Conservation (phyloP, 75 land plant species). For the Sequoiadendron giganteum region DNA sequence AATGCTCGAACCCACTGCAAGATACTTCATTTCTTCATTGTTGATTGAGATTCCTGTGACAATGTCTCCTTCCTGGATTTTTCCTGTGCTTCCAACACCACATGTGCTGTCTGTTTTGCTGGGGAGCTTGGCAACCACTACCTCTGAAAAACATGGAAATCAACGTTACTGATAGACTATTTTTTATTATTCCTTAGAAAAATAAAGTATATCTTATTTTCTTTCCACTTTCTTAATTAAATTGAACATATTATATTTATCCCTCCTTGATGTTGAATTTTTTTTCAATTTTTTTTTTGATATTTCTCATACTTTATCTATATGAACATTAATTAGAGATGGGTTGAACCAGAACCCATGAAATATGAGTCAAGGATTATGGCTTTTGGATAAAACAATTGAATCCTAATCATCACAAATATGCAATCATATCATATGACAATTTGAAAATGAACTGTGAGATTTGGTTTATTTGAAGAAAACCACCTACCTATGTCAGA, state of each 20-base stretch:
- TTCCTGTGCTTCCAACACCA: constrained; percentile 25
- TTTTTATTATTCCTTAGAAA: background rate
- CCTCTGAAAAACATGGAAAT: constrained; percentile 16
- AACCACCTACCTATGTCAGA: constrained; percentile 11
- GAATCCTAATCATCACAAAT: too few relatives aligned
- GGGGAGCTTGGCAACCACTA: constrained; percentile 25
- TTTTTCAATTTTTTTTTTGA: background rate
- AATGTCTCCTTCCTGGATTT: constrained; percentile 35
- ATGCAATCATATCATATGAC: background rate
- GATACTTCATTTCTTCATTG: constrained; percentile 35
- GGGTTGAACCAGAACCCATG: too few relatives aligned
- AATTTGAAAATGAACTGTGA: background rate
- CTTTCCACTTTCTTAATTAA: background rate
- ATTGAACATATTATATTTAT: background rate
- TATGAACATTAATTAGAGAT: background rate
- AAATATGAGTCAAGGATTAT: too few relatives aligned
- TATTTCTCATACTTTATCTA: background rate
- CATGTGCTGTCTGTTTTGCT: constrained; percentile 16
- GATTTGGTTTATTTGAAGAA: background rate
- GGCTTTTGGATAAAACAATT: too few relatives aligned
- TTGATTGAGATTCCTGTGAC: constrained; percentile 35
- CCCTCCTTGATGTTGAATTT: too few relatives aligned
- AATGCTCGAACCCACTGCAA: constrained; percentile 17
- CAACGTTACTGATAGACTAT: background rate
- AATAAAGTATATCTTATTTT: background rate